These are phyloP conservation scores for Collariella sp. DNA, from an alignment of 495 filamentous ascomycete species.

Conservation along the genomic window DNA sequence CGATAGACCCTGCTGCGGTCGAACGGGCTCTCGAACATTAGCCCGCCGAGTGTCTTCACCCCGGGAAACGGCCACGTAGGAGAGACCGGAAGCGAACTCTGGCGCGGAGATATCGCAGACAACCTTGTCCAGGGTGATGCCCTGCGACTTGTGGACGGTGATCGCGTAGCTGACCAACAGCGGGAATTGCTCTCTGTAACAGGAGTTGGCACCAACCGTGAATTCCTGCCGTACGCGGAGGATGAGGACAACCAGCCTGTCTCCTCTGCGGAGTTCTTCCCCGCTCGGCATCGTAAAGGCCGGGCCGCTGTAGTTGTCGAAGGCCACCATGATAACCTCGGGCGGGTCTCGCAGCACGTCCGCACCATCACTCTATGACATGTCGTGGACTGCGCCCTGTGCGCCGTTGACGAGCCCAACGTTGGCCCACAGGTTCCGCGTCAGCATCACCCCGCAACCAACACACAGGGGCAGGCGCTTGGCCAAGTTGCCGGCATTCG, in stretches of 20 bases:
- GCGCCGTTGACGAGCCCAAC: slow-evolving; percentile 3
- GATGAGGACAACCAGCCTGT: neutral
- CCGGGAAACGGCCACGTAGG: neutral
- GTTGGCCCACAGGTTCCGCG: slow-evolving; percentile 1
- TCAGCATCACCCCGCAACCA: neutral
- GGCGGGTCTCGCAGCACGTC: slow-evolving; percentile 2
- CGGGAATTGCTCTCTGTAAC: slow-evolving; percentile 46
- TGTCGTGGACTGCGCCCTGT: neutral
- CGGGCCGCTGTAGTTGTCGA: neutral
- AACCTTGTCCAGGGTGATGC: slow-evolving; percentile 81
- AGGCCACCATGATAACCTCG: slow-evolving; percentile 4
- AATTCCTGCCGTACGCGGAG: neutral
- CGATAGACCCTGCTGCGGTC: neutral
- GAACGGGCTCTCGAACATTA: neutral
- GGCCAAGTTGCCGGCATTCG: slow-evolving; percentile 1
- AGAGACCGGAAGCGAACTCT: neutral
- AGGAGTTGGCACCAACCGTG: neutral
- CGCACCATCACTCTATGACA: neutral
- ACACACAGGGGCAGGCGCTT: neutral
- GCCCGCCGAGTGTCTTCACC: neutral
- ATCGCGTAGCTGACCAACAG: slow-evolving; percentile 88
- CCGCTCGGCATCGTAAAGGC: neutral
- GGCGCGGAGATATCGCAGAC: slow-evolving; percentile 32
- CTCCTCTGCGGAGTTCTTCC: neutral
- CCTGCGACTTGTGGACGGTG: slow-evolving; percentile 90